These are phyloP conservation scores for Neurospora sp. DNA, from an alignment of 495 filamentous ascomycete species.

Conservation along the genomic window DNA sequence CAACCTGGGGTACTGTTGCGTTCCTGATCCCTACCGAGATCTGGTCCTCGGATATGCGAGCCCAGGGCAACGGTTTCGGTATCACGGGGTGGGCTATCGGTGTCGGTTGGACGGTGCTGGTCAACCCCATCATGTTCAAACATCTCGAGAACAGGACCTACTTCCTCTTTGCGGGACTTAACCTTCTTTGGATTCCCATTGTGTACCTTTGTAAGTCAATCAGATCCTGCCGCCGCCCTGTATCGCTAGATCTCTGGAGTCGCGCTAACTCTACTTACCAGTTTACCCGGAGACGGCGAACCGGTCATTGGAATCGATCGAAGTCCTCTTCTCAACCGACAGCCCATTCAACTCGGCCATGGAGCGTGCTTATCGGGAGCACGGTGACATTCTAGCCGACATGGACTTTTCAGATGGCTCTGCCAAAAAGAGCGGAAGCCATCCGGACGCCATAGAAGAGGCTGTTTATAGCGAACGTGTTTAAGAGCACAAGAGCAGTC, in stretches of 20 bases:
- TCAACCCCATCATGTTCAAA: slow-evolving; percentile 61
- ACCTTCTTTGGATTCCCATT: slow-evolving; percentile 8
- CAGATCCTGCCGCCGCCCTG: neutral
- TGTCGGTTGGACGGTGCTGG: slow-evolving; percentile 46
- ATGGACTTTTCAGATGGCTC: neutral
- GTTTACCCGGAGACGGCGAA: slow-evolving; percentile 64
- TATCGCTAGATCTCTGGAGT: neutral
- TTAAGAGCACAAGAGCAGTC: neutral
- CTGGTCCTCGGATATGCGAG: slow-evolving; percentile 9
- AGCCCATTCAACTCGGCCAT: slow-evolving; percentile 10
- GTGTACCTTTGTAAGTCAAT: slow-evolving; percentile 7
- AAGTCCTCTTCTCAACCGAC: slow-evolving; percentile 46
- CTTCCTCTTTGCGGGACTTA: slow-evolving; percentile 5
- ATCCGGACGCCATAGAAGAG: neutral
- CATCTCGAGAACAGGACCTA: slow-evolving; percentile 30
- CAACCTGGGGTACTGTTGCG: slow-evolving; percentile 10
- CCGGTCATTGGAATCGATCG: slow-evolving; percentile 63
- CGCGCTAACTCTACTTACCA: slow-evolving; percentile 5
- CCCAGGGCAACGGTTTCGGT: slow-evolving; percentile 9
- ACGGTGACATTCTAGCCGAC: slow-evolving; percentile 2
- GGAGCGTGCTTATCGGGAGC: slow-evolving; percentile 8
- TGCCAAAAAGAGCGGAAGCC: neutral
- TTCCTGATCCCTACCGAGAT: slow-evolving; percentile 10
- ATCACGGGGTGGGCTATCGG: slow-evolving; percentile 10
- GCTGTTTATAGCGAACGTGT: neutral